Conservation (phyloP, 345 rosid species). For the Hypericum perforatum region DNA sequence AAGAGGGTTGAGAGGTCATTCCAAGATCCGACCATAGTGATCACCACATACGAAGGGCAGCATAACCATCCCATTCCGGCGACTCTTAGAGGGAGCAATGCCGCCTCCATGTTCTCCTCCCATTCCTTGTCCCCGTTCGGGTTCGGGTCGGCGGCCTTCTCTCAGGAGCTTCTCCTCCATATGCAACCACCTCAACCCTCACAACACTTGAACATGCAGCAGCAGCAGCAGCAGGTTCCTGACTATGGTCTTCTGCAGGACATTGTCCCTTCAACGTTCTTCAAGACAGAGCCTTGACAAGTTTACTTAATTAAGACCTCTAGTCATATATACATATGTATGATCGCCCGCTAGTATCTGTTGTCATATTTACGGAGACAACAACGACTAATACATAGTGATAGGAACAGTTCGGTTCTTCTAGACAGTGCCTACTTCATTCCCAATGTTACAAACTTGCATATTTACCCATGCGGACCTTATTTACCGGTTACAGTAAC, state of each 20-base stretch:
- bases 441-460: too few relatives aligned
- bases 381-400: too few relatives aligned
- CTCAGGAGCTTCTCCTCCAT: constrained; percentile 12
- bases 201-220: constrained; percentile 20
- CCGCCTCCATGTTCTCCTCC: constrained; percentile 6
- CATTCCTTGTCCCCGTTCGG: too few relatives aligned
- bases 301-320: too few relatives aligned
- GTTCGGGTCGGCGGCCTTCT: constrained; percentile 8
- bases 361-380: too few relatives aligned
- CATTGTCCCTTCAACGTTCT: constrained; percentile 57
- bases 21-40: constrained; percentile 20
- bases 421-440: too few relatives aligned
- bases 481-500: too few relatives aligned
- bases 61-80: constrained; percentile 23
- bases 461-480: too few relatives aligned
- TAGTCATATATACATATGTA: too few relatives aligned
- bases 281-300: constrained; percentile 53
- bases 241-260: constrained; percentile 78
- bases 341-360: too few relatives aligned
- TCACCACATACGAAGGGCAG: constrained; percentile 27
- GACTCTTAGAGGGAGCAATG: constrained; percentile 19
- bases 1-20: constrained; percentile 25
- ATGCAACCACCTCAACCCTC: constrained; percentile 16
- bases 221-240: constrained; percentile 32
- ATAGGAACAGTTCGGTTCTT: too few relatives aligned